phyloP scores from a whole-genome alignment of 2,329 filamentous ascomycete species.

The Biscogniauxia mediterranea region DNA sequence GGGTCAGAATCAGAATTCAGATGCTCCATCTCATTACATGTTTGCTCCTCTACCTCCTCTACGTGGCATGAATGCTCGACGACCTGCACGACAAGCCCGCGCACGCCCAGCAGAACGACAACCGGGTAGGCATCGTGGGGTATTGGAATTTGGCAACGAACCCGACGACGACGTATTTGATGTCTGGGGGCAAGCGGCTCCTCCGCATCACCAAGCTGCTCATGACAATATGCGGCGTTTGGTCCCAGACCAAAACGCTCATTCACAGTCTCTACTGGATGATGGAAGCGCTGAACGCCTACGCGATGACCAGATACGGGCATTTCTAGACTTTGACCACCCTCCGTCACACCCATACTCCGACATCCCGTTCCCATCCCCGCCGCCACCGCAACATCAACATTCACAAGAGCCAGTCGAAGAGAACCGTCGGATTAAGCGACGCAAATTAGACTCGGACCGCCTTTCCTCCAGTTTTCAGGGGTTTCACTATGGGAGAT shows the following conservation, averaged over 20 bases:
- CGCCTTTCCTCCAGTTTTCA: conserved; percentile 47
- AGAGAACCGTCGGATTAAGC: conserved; percentile 55
- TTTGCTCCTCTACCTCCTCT: conserved; percentile 36
- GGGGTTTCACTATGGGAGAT: conserved; percentile 77
- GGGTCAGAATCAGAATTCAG: conserved; percentile 29
- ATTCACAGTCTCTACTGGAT: conserved; percentile 13
- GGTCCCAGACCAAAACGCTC: conserved; percentile 7
- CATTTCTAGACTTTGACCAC: conserved; percentile 26
- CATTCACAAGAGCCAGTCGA: conserved; percentile 27
- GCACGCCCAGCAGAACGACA: conserved; percentile 22
- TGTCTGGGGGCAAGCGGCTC: conserved; percentile 16
- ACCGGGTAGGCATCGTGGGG: conserved; percentile 13
- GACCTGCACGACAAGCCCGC: conserved; percentile 21
- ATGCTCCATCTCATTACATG: conserved; percentile 24
- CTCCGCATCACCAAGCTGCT: conserved; percentile 10
- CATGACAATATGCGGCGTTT: conserved; percentile 15
- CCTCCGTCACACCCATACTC: conserved; percentile 20
- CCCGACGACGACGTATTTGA: conserved; percentile 16
- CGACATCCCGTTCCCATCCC: conserved; percentile 27
- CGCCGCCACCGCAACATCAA: conserved; percentile 23
- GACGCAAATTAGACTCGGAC: conserved; percentile 69
- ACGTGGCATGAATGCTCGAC: conserved; percentile 33
- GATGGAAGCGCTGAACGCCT: conserved; percentile 9
- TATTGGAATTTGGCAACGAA: conserved; percentile 16
- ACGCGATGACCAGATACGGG: conserved; percentile 25